A percentile compares a stretch with the other conserved stretches of the same genome.
phyloP scores from a whole-genome alignment of 768 basidiomycete species.

The Termitomyces sp. region DNA sequence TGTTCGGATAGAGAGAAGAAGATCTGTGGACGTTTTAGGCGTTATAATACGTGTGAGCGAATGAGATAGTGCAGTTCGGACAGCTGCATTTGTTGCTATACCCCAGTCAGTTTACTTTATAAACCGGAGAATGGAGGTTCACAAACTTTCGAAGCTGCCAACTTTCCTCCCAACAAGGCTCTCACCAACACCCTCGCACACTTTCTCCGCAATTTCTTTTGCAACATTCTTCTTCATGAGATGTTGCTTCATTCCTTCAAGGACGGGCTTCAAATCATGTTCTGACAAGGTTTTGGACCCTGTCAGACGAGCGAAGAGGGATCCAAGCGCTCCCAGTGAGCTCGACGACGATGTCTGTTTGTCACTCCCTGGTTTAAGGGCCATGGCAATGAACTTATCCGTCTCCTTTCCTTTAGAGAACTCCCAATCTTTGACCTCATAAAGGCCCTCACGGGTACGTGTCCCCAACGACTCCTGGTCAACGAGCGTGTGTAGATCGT shows the following conservation, averaged over 20 bases:
- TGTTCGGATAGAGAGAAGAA: slow-evolving; percentile 87
- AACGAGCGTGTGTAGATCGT: slow-evolving; percentile 60
- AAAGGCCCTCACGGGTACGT: slow-evolving; percentile 65
- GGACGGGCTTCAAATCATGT: slow-evolving; percentile 79
- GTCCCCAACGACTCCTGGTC: slow-evolving; percentile 75
- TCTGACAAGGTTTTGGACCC: slow-evolving; percentile 81
- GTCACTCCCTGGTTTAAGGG: slow-evolving; percentile 43
- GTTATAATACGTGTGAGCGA: slow-evolving; percentile 93
- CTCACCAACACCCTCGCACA: slow-evolving; percentile 93
- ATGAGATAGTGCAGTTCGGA: slow-evolving; percentile 77
- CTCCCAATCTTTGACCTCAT: slow-evolving; percentile 78
- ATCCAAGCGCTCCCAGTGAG: slow-evolving; percentile 65
- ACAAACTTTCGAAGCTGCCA: slow-evolving; percentile 82
- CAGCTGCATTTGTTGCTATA: slow-evolving; percentile 79
- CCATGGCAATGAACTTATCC: slow-evolving; percentile 55
- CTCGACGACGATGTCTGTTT: slow-evolving; percentile 32
- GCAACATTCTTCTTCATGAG: slow-evolving; percentile 99
- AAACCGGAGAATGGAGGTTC: slow-evolving; percentile 5
- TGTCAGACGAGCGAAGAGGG: slow-evolving; percentile 81
- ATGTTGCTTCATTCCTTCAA: slow-evolving; percentile 95
- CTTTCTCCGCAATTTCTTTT: slow-evolving; percentile 89
- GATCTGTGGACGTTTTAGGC: slow-evolving; percentile 95
- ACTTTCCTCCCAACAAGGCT: slow-evolving; percentile 88
- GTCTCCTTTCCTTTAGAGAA: slow-evolving; percentile 47
- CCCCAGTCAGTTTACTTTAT: slow-evolving; percentile 8